Base-by-base conservation (phyloP, 2,329 filamentous ascomycete species). In the Exserohilum rostratum region DNA sequence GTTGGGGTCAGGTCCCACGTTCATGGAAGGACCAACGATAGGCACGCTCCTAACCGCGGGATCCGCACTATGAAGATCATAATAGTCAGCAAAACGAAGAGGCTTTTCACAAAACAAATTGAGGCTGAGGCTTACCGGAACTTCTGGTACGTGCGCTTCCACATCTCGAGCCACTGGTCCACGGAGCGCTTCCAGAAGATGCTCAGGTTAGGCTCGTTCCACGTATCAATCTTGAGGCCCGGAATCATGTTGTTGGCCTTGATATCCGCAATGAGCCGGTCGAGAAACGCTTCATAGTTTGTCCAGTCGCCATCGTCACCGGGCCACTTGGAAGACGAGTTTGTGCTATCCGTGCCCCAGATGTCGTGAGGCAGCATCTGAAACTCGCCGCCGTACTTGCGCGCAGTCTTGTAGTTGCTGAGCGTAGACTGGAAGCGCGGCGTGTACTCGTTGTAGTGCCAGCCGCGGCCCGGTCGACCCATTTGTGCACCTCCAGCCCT, bases 251-350 rank as follows among this genome's bases (percentile, higher is more conserved):
- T 49, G 43, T 79, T 79, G 2, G 64, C 67, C 20, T 71, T 74
- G 10, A 79, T 67, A 46, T 74, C 78, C 1, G 64, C 62, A 20
- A 79, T 66, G 3, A 79, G 64, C 18, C 73, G 72, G 0, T 72
- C 67, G 1, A 82, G 56, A 49, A 80, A 83, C 0, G 58, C 53
- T 46, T 83, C 80, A 59, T 73, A 80, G 17, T 70, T 61, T 1
- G 71, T 67, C 80, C 80, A 84, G 60, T 83, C 69, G 1, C 77
- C 78, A 53, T 81, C 72, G 53, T 84, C 81, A 3, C 82, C 82
- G 1, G 82, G 82, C 46, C 75, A 82, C 0, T 72, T 68, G 0
- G 70, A 66, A 1, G 72, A 72, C 22, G 78, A 76, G n/a, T 47
- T 38, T 7, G 22, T 25, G n/a, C 76, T 74, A 58, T 83, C 79